Percentiles rank a stretch among this genome's conserved stretches.
These are phyloP conservation scores for Ophiostoma quercus DNA, from an alignment of 2,329 filamentous ascomycete genomes.

Conservation along the genomic window DNA sequence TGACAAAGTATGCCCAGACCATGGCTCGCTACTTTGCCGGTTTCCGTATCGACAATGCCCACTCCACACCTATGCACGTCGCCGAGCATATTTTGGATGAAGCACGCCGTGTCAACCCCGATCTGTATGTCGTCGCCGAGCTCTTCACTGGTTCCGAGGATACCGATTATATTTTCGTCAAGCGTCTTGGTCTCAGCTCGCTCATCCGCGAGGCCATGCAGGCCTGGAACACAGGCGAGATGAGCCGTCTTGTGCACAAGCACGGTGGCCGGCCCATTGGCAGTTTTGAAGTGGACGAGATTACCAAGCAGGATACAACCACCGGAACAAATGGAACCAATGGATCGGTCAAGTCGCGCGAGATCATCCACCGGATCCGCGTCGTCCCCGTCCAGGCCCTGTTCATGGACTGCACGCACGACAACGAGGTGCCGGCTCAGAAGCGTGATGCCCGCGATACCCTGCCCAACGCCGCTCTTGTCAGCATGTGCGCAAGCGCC, in stretches of 20 bases:
- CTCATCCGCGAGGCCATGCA: conserved; percentile 98
- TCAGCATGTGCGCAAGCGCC: conserved; percentile 92
- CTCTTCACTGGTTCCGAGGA: conserved; percentile 93
- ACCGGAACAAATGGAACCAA: conserved; percentile 32
- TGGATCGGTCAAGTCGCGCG: conserved; percentile 40
- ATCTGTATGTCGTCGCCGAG: conserved; percentile 89
- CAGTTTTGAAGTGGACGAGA: conserved; percentile 91
- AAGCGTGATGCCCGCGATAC: conserved; percentile 93
- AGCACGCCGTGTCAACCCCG: conserved; percentile 79
- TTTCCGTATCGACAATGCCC: conserved; percentile 96
- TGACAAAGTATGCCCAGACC: conserved; percentile 85
- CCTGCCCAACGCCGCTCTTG: conserved; percentile 85
- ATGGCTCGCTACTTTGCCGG: conserved; percentile 94
- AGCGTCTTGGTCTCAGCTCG: conserved; percentile 82
- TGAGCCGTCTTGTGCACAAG: conserved; percentile 86
- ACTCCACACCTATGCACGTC: conserved; percentile 90
- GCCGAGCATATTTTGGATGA: conserved; percentile 93
- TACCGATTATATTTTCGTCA: conserved; percentile 94
- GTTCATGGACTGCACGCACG: conserved; percentile 99
- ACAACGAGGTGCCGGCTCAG: conserved; percentile 93
- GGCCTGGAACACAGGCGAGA: conserved; percentile 88
- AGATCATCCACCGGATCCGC: conserved; percentile 74
- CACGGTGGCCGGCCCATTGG: conserved; percentile 93
- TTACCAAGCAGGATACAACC: conserved; percentile 41
- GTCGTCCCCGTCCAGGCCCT: conserved; percentile 86